These are phyloP conservation scores for Gloeostereum incarnatum DNA, from an alignment of 768 basidiomycete species.

Conservation along the genomic window DNA sequence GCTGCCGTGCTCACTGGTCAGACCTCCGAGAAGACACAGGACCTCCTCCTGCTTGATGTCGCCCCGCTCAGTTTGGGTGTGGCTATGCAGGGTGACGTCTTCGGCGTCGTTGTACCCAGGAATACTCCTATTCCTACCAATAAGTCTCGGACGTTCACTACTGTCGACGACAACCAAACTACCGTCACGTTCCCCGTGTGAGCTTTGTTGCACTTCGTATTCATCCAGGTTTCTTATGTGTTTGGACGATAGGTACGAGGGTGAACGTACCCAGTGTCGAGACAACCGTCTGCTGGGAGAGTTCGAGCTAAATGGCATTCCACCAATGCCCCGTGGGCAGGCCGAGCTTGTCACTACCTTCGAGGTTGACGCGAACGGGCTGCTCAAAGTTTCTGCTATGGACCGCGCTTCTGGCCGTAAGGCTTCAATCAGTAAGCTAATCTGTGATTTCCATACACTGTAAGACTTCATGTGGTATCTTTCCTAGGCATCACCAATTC, in stretches of 20 bases:
- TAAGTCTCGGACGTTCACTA: constrained; percentile 98
- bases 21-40: constrained; percentile 97
- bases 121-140: constrained; percentile 99
- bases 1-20: constrained; percentile 98
- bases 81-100: constrained; percentile 99
- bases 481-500: constrained; percentile 90
- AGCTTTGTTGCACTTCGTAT: constrained; percentile 14
- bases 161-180: constrained; percentile 99
- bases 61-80: constrained; percentile 98
- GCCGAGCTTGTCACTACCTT: constrained; percentile 99
- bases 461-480: constrained; percentile 9
- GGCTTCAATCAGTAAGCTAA: constrained; percentile 83
- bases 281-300: constrained; percentile 99
- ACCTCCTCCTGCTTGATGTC: constrained; percentile 96
- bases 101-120: constrained; percentile 98
- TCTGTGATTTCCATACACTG: not conserved
- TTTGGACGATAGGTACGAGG: constrained; percentile 66
- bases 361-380: constrained; percentile 99
- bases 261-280: constrained; percentile 98
- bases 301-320: constrained; percentile 98
- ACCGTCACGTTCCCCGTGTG: constrained; percentile 99
- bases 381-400: constrained; percentile 96
- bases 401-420: constrained; percentile 99
- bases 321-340: constrained; percentile 98
- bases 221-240: not conserved